These are phyloP conservation scores for Xylaria bambusicola DNA, from an alignment of 495 filamentous ascomycete genomes.

Conservation along the genomic window DNA sequence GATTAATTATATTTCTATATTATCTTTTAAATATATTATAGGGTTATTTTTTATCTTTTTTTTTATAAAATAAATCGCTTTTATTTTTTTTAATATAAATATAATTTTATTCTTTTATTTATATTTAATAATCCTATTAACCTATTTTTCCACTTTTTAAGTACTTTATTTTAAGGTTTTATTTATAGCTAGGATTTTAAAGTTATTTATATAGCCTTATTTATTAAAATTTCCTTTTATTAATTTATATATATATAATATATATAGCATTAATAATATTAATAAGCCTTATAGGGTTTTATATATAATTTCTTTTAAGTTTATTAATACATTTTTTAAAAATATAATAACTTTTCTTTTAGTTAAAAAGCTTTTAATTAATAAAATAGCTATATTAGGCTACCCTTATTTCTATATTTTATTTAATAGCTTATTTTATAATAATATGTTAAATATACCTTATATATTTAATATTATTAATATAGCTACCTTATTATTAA, in stretches of 20 bases:
- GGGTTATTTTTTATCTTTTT: no score
- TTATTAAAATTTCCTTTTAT: neutral
- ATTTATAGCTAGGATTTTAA: neutral
- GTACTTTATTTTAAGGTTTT: neutral
- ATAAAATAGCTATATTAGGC: constrained; percentile 10
- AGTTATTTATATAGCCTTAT: neutral
- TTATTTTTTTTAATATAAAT: no score
- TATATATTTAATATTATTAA: constrained; percentile 11
- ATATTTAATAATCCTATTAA: no score
- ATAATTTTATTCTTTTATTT: no score
- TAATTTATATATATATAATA: neutral
- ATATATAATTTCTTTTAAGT: neutral
- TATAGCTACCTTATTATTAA: constrained; percentile 5
- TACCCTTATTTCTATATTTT: constrained; percentile 3
- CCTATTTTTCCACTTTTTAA: no score
- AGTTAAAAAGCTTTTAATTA: constrained; percentile 18
- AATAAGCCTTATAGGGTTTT: constrained; percentile 19
- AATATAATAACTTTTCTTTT: constrained; percentile 14
- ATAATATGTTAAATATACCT: constrained; percentile 15
- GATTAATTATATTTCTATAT: no score
- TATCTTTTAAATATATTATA: no score
- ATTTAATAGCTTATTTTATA: constrained; percentile 7
- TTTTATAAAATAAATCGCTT: no score
- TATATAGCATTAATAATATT: constrained; percentile 19
- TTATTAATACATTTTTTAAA: constrained; percentile 17